Evolutionary conservation across 352 stramenopile species (phyloP), one percentile per base, ranked within the genome.

Genomic region (Globisporangium splendens): DNA sequence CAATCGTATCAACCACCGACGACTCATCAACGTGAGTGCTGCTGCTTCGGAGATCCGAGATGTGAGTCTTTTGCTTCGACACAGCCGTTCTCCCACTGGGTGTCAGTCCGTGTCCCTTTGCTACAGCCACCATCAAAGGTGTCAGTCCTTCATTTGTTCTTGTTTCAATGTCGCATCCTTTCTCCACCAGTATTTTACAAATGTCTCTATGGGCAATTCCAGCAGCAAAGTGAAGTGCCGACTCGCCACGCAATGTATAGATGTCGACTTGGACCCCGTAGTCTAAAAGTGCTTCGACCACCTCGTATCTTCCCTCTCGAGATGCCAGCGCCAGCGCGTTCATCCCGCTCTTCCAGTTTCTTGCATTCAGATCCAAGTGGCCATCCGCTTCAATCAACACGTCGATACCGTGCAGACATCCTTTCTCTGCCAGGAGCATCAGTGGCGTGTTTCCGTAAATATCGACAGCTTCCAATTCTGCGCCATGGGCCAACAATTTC

Each of bases 381-480:
- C 75, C 74, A 44, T 80, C 81, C 12, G 73, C 68, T 55, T 93
- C 83, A 35, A 96, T 72, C 13, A 96, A 72, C 2, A 77, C 70
- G 55, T 94, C 84, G 17, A 96, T 77, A 46, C 75, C 86, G 24
- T 79, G 71, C 13, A 94, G 65, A 33, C 77, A 86, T 0, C 84
- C 86, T 54, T 77, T 85, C 63, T 84, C 76, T 8, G 83, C 81
- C 0, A 94, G 64, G 18, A 96, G 68, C 83, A 94, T 91, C 7
- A 93, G 53, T 13, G 85, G 81, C 0, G 81, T 96, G 39, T 92
- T 90, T 31, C 86, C 86, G 59, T 88, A 96, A 31, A 90, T 88
- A 51, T 96, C 86, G 13, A 83, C 68, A 22, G 65, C 73, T 49
- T 94, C 77, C 8, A 91, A 56, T 22, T 70, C 60, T 3, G 79